Conservation (phyloP, 345 rosid genomes). For the Litchi chinensis region DNA sequence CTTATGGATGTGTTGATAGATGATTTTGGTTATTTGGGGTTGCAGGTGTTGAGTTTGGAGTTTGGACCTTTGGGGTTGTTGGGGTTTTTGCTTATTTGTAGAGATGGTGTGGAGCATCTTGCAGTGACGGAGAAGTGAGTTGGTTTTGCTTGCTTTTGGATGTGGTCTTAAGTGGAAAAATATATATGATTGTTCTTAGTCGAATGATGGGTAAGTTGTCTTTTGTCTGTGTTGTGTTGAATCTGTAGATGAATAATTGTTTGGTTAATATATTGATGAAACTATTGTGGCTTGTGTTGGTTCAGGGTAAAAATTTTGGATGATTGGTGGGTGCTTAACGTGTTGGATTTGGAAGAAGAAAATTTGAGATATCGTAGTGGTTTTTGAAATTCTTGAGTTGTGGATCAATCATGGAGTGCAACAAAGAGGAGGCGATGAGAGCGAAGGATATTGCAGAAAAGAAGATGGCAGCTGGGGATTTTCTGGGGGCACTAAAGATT, state of each 20-base stretch:
- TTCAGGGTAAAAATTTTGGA: slow-evolving; percentile 26
- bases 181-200: slow-evolving; percentile 7
- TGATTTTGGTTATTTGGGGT: neutral
- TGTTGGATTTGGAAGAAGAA: neutral
- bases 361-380: slow-evolving; percentile 2
- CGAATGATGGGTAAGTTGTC: slow-evolving; percentile 17
- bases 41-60: slow-evolving; percentile 15
- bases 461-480: slow-evolving; percentile 61
- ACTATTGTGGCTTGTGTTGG: slow-evolving; percentile 6
- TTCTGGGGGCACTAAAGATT: slow-evolving; percentile 56
- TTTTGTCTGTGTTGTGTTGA: neutral
- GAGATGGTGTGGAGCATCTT: neutral
- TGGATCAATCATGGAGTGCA: slow-evolving; percentile 63
- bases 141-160: neutral
- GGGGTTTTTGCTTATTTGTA: neutral
- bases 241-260: neutral
- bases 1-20: neutral
- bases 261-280: slow-evolving; percentile 5
- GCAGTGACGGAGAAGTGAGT: neutral
- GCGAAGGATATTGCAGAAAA: slow-evolving; percentile 66
- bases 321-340: slow-evolving; percentile 1
- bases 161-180: neutral
- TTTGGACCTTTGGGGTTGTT: neutral
- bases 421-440: slow-evolving; percentile 86
- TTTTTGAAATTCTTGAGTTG: neutral